Evolutionary conservation across 768 basidiomycete species (phyloP).

Genomic region (Leccinum barrowsii): DNA sequence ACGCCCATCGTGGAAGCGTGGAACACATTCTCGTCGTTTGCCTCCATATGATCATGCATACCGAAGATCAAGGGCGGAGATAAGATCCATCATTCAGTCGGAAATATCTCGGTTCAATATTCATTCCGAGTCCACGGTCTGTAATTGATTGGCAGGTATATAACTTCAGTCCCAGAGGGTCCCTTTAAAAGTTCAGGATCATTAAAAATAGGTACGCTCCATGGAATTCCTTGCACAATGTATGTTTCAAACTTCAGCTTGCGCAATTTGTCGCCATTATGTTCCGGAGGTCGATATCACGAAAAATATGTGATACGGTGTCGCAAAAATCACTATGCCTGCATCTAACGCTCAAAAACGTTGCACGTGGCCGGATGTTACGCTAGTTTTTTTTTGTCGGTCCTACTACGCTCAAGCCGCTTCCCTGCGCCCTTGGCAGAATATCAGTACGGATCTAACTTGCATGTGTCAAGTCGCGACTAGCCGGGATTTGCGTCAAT

Average conservation of each 20-base stretch:
- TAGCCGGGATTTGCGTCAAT: background rate
- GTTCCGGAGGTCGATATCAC: background rate
- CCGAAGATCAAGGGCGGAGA: background rate
- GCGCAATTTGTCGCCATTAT: background rate
- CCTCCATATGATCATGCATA: background rate
- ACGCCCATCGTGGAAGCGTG: background rate
- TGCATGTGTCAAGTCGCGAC: background rate
- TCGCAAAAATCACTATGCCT: background rate
- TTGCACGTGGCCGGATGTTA: background rate
- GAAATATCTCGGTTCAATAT: background rate
- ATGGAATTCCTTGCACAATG: background rate
- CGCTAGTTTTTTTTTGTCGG: background rate
- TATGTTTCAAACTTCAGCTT: slow-evolving; percentile 9
- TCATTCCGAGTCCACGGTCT: background rate
- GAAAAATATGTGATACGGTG: background rate
- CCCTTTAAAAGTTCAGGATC: background rate
- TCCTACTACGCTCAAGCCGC: background rate
- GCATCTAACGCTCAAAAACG: background rate
- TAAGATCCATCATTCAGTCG: background rate
- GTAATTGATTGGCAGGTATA: background rate
- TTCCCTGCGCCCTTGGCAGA: background rate
- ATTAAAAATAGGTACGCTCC: background rate
- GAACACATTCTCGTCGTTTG: background rate
- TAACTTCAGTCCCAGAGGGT: background rate
- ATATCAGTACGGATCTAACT: background rate